Evolutionary conservation across 768 basidiomycete genomes (phyloP).

Genomic region (Nevesoporus exiguus): DNA sequence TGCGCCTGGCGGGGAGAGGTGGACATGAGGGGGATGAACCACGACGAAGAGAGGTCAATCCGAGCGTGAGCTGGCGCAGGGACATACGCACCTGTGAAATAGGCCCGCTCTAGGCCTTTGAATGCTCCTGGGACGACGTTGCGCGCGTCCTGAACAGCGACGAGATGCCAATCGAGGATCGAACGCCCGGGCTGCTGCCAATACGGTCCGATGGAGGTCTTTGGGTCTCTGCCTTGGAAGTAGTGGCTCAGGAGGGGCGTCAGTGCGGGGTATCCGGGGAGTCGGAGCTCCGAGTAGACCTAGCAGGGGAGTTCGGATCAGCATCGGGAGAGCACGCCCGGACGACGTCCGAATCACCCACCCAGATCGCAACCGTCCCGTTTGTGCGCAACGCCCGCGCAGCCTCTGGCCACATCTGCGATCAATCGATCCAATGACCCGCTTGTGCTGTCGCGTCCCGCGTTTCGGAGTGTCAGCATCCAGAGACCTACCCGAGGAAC

Average conservation of each 20-base stretch:
- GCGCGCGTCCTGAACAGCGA: slow-evolving; percentile 59
- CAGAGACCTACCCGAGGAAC: too few relatives aligned
- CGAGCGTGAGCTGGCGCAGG: not conserved
- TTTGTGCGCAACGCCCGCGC: slow-evolving; percentile 53
- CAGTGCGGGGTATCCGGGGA: slow-evolving; percentile 55
- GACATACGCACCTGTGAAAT: slow-evolving; percentile 59
- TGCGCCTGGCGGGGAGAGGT: slow-evolving; percentile 27
- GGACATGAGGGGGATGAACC: too few relatives aligned
- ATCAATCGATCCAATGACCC: slow-evolving; percentile 82
- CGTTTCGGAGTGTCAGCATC: too few relatives aligned
- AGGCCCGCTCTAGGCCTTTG: slow-evolving; percentile 46
- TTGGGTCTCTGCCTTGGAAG: slow-evolving; percentile 54
- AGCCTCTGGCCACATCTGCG: slow-evolving; percentile 65
- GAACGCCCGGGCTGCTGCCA: slow-evolving; percentile 81
- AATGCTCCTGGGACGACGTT: slow-evolving; percentile 34
- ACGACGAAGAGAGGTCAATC: too few relatives aligned
- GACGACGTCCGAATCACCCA: slow-evolving; percentile 18
- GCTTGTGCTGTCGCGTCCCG: slow-evolving; percentile 64
- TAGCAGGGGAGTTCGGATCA: slow-evolving; percentile 14
- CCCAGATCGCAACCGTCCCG: slow-evolving; percentile 75
- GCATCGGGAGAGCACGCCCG: not conserved
- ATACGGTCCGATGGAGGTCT: slow-evolving; percentile 60
- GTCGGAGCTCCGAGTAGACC: slow-evolving; percentile 71
- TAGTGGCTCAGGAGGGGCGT: slow-evolving; percentile 59
- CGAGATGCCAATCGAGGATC: slow-evolving; percentile 67